A percentile compares a stretch with the other conserved stretches of the same genome.
phyloP scores from a whole-genome alignment of 306 rosid species.

The Vigna unguiculata region DNA sequence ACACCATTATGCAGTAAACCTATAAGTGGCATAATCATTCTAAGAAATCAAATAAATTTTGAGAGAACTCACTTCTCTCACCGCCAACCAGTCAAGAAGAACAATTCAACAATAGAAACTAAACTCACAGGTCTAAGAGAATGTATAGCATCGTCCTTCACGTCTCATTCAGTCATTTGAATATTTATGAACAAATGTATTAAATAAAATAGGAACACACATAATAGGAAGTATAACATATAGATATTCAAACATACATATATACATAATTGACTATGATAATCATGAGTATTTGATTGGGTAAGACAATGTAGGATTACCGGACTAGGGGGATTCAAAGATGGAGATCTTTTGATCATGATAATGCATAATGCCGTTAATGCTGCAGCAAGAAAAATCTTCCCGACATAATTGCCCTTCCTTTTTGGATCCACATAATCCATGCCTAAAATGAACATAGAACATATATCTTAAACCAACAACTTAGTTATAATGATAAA shows the following conservation, averaged over 20 bases:
- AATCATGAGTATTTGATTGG: neutral
- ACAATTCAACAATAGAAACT: neutral
- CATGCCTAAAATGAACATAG: conserved; percentile 63
- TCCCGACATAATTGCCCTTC: conserved; percentile 76
- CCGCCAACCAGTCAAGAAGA: neutral
- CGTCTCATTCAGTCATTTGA: neutral
- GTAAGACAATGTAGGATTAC: conserved; percentile 51
- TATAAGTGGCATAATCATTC: neutral
- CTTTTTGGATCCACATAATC: conserved; percentile 84
- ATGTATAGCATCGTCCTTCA: neutral
- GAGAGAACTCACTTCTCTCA: neutral
- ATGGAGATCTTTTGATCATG: conserved; percentile 85
- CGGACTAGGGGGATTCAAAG: conserved; percentile 73
- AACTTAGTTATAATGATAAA: conserved; percentile 3
- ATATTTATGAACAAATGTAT: neutral
- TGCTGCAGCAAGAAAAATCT: conserved; percentile 75
- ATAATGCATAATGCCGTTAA: conserved; percentile 79
- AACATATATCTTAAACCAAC: conserved; percentile 11
- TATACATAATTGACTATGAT: neutral
- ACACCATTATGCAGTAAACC: neutral
- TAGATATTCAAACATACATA: conserved; percentile 9
- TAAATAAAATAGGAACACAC: neutral
- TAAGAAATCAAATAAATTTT: conserved; percentile 1
- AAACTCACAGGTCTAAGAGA: neutral
- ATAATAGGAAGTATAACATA: neutral